These are phyloP conservation scores for Serendipita vermifera DNA, from an alignment of 768 basidiomycete genomes.

Conservation along the genomic window DNA sequence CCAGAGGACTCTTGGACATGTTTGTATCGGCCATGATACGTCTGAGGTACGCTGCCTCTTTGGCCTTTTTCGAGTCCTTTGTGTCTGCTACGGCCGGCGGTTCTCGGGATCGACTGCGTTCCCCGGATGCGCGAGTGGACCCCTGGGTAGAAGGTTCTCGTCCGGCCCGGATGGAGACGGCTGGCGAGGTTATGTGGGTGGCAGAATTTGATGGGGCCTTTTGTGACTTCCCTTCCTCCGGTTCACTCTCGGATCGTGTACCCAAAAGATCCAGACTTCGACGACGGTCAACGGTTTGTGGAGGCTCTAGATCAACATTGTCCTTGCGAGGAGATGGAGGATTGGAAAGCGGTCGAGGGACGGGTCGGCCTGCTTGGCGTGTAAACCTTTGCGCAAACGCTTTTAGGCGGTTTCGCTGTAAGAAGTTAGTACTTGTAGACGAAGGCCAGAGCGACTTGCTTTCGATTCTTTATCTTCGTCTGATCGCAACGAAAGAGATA, in stretches of 20 bases:
- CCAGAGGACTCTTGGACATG: background rate
- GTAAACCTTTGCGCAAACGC: conserved; percentile 56
- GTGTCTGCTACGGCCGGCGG: too few relatives aligned
- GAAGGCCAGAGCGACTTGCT: conserved; percentile 13
- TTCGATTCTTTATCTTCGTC: conserved; percentile 62
- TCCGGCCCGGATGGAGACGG: too few relatives aligned
- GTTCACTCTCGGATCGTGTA: background rate
- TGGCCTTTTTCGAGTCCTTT: background rate
- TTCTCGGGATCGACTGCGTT: background rate
- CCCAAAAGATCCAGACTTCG: background rate
- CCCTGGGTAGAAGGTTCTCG: too few relatives aligned
- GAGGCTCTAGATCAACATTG: background rate
- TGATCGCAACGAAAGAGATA: conserved; percentile 76
- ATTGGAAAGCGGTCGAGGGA: background rate
- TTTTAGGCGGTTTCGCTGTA: conserved; percentile 53
- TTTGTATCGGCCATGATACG: conserved; percentile 46
- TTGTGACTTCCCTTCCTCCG: background rate
- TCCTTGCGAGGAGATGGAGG: background rate
- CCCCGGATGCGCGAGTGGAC: conserved; percentile 11
- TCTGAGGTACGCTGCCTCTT: conserved; percentile 54
- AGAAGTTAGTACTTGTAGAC: background rate
- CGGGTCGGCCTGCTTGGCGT: conserved; percentile 24
- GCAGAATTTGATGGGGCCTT: too few relatives aligned
- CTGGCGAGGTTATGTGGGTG: too few relatives aligned
- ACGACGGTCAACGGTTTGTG: background rate